Conservation (phyloP, 371 early-diverging fungal species). For the Mucor racemosus region DNA sequence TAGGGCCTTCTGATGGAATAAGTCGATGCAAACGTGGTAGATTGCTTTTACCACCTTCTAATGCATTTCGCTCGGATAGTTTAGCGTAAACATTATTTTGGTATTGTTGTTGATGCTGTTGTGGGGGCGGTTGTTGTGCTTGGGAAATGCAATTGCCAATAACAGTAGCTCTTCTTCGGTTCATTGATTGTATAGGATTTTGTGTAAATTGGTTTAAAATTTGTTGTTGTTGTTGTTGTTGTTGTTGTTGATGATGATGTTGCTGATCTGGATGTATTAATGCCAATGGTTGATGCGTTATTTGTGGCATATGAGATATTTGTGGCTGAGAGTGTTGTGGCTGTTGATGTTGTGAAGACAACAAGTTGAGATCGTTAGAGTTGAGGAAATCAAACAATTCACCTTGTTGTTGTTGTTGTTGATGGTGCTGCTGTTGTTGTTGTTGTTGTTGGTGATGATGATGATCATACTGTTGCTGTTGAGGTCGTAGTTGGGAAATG, state of each 20-base stretch:
- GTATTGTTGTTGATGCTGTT: slow-evolving; percentile 28
- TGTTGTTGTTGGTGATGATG: background rate
- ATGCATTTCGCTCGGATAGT: slow-evolving; percentile 36
- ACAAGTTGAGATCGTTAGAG: slow-evolving; percentile 22
- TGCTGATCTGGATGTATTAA: slow-evolving; percentile 25
- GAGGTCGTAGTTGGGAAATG: slow-evolving; percentile 24
- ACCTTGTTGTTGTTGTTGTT: background rate
- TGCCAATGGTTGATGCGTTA: slow-evolving; percentile 7
- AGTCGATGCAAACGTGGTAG: slow-evolving; percentile 56
- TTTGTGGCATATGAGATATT: background rate
- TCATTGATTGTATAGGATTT: slow-evolving; percentile 14
- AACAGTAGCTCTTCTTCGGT: slow-evolving; percentile 4
- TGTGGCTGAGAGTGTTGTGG: slow-evolving; percentile 9
- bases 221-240: slow-evolving; percentile 26
- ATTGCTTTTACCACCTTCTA: slow-evolving; percentile 28
- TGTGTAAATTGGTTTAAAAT: slow-evolving; percentile 28
- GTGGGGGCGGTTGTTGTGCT: slow-evolving; percentile 2
- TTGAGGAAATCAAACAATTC: slow-evolving; percentile 31
- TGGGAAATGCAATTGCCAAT: slow-evolving; percentile 3
- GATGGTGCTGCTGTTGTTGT: background rate
- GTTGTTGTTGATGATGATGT: background rate
- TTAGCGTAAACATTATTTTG: slow-evolving; percentile 40
- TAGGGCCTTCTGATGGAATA: slow-evolving; percentile 73
- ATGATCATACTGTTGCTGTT: slow-evolving; percentile 1
- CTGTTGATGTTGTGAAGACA: background rate